Evolutionary conservation across 1,284 basidiomycete genomes (phyloP), one percentile per base, ranked within the genome.

Genomic region (Boletus subluridellus): DNA sequence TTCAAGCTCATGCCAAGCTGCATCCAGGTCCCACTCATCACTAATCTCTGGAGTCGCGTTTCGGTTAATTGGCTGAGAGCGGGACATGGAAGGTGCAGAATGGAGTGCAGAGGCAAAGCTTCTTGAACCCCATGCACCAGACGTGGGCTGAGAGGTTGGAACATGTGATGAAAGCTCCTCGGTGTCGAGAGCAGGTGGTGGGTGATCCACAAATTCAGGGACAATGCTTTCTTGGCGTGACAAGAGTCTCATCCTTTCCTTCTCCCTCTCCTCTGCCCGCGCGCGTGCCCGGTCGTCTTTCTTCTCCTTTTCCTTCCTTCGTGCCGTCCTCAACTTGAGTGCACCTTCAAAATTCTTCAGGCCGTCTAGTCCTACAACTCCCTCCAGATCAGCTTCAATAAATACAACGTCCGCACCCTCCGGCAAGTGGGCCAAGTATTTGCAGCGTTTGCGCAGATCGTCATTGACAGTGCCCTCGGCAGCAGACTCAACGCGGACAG

Each of bases 381-480:
- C 78, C 55, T 82, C 78, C 10, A 98, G 78, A 70, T 98, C 89
- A 4, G 94, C 87, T 75, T 99, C 95, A 59, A 98, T 80, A 72
- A 99, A 98, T 14, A 95, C 89, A 45, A 98, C 92, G 70, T 98
- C 95, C 15, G 92, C 88, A 49, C 94, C 90, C 64, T 94, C 89
- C 0, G 96, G 93, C 62, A 98, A 80, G 73, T 98, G 95, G 3
- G 85, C 85, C 57, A 99, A 88, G 75, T 98, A 99, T 73, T 96
- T 98, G 80, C 93, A 98, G 47, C 95, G 86, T 72, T 93, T 90
- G 49, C 95, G 86, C 26, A 99, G 80, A 60, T 98, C 94, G 59
- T 95, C 95, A 70, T 95, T 92, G 58, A 96, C 87, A 1, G 88
- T 87, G 61, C 84, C 85, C 74, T 89, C 87, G 10, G 90, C 84